Percentiles rank a stretch among this genome's conserved stretches.
Conservation (phyloP, 2,329 filamentous ascomycete species). For the Dactylella cylindrospora region DNA sequence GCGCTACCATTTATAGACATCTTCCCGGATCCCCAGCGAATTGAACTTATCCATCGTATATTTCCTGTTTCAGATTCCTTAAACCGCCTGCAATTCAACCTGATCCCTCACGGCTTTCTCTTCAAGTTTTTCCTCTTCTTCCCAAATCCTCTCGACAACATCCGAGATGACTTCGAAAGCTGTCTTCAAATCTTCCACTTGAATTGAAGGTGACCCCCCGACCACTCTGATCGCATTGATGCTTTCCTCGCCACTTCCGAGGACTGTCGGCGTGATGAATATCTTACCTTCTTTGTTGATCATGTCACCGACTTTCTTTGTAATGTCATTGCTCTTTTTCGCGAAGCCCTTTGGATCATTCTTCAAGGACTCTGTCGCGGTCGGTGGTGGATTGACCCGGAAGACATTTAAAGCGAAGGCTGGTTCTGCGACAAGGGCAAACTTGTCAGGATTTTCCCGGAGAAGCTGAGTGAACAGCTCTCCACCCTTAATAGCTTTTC, state of each 20-base stretch:
- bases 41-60: too few relatives aligned
- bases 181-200: constrained; percentile 70
- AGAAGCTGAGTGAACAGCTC: constrained; percentile 68
- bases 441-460: constrained; percentile 65
- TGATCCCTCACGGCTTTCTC: constrained; percentile 17
- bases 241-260: constrained; percentile 58
- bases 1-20: too few relatives aligned
- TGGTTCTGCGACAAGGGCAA: constrained; percentile 72
- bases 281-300: constrained; percentile 75
- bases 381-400: constrained; percentile 58
- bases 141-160: constrained; percentile 39
- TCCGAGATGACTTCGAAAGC: constrained; percentile 73
- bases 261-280: constrained; percentile 75
- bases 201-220: constrained; percentile 68
- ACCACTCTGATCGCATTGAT: constrained; percentile 79
- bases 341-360: constrained; percentile 49
- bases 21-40: too few relatives aligned
- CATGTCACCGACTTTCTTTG: constrained; percentile 72
- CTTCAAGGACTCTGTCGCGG: constrained; percentile 22
- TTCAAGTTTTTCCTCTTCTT: constrained; percentile 23
- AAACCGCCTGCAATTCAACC: constrained; percentile 37
- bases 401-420: constrained; percentile 79
- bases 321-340: constrained; percentile 66
- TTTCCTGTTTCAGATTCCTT: too few relatives aligned
- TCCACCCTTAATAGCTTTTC: constrained; percentile 68